Percentiles rank a stretch among this genome's conserved stretches.
phyloP scores from a whole-genome alignment of 2,329 filamentous ascomycete genomes.

The Trichoderma koningii region DNA sequence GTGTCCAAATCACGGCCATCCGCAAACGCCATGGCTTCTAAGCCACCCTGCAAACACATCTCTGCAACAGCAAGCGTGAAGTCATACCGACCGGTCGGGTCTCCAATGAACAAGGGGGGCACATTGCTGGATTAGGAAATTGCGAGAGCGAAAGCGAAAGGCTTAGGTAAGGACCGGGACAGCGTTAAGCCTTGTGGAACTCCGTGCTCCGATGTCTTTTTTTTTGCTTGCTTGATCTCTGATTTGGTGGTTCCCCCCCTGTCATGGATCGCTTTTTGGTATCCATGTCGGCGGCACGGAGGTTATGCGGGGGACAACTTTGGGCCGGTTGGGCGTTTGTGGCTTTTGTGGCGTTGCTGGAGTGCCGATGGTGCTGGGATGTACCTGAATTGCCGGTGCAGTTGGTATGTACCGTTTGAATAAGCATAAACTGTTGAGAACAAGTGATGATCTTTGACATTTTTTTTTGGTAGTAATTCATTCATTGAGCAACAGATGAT shows the following conservation, averaged over 20 bases:
- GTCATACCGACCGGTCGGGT: neutral
- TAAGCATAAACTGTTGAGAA: no score
- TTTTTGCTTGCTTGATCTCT: neutral
- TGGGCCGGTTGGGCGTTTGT: conserved; percentile 10
- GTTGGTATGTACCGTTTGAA: no score
- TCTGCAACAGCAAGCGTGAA: neutral
- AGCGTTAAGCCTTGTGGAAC: conserved; percentile 4
- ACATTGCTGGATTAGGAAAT: neutral
- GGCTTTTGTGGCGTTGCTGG: neutral
- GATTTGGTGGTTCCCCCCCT: neutral
- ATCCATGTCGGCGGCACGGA: conserved; percentile 7
- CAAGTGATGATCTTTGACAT: neutral
- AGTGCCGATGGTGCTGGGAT: neutral
- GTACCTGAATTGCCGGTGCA: neutral
- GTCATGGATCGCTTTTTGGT: neutral
- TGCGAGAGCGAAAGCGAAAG: conserved; percentile 13
- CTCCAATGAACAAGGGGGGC: neutral
- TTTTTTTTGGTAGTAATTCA: no score
- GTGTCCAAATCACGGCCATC: neutral
- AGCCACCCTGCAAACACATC: neutral
- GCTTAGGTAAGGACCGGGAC: neutral
- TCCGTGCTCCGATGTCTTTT: neutral
- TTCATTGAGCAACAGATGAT: no score
- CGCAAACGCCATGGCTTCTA: neutral
- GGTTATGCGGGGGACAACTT: conserved; percentile 5